Conservation (phyloP, 2,329 filamentous ascomycete species). For the Penicillium sp. region DNA sequence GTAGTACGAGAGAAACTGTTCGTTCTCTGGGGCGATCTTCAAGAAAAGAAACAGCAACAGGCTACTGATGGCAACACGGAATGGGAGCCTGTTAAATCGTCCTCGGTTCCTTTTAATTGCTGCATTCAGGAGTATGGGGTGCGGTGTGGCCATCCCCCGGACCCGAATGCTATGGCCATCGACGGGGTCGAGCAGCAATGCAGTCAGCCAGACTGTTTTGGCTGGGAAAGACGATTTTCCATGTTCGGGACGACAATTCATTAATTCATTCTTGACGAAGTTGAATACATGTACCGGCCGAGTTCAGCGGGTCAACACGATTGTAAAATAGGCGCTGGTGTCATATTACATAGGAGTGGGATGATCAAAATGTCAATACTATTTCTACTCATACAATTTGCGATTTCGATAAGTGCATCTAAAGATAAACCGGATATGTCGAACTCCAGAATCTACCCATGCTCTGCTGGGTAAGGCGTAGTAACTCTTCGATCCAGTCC, state of each 20-base stretch:
- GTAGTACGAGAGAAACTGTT: conserved; percentile 66
- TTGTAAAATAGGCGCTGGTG: not conserved
- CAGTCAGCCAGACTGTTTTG: conserved; percentile 38
- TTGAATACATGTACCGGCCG: not conserved
- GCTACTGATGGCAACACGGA: conserved; percentile 20
- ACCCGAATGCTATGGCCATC: conserved; percentile 41
- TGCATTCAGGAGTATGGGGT: conserved; percentile 68
- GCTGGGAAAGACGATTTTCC: conserved; percentile 60
- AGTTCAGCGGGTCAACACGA: not conserved
- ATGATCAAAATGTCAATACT: not conserved
- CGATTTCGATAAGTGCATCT: not conserved
- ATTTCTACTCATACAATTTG: not conserved
- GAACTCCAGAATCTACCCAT: not conserved
- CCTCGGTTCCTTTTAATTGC: conserved; percentile 61
- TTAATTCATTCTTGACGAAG: conserved; percentile 40
- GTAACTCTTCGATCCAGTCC: not conserved
- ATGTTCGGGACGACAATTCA: conserved; percentile 61
- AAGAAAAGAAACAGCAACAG: conserved; percentile 57
- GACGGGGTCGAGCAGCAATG: conserved; percentile 30
- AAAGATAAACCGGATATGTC: not conserved
- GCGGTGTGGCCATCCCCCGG: conserved; percentile 29
- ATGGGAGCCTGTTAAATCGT: conserved; percentile 27
- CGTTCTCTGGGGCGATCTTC: conserved; percentile 77
- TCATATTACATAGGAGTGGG: not conserved
- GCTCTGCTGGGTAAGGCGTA: not conserved